Evolutionary conservation across 257 asterid species (phyloP).

Genomic region (Marsdenia floribunda): DNA sequence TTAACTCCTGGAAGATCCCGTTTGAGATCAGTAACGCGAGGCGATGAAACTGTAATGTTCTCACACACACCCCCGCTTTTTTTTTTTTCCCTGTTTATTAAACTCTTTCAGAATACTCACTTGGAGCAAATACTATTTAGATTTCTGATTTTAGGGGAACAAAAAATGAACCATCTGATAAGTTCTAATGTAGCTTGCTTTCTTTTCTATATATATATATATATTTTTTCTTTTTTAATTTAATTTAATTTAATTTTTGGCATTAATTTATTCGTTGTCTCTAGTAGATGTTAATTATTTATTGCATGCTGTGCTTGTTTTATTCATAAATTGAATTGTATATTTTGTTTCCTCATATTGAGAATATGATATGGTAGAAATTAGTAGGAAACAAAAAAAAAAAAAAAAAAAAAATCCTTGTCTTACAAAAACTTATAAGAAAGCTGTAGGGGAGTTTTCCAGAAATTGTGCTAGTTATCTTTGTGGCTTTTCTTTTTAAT

Average conservation of each 20-base stretch:
- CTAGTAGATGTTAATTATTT: neutral
- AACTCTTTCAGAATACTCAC: neutral
- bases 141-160: neutral
- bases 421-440: neutral
- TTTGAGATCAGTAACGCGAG: conserved; percentile 65
- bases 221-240: neutral
- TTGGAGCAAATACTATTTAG: neutral
- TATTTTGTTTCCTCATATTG: no score
- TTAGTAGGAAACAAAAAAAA: no score
- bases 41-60: conserved; percentile 59
- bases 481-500: no score
- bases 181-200: no score
- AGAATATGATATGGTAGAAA: no score
- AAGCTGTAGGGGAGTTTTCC: neutral
- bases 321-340: neutral
- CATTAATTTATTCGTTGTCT: neutral
- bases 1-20: conserved; percentile 88
- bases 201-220: no score
- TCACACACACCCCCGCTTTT: neutral
- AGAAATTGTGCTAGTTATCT: neutral
- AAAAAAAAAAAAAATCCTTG: neutral
- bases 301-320: neutral
- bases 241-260: neutral
- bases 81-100: conserved; percentile 3
- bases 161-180: no score